These are phyloP conservation scores for Yamadazyma takamatsuzukensis DNA, from an alignment of 805 yeast species.

Conservation along the genomic window DNA sequence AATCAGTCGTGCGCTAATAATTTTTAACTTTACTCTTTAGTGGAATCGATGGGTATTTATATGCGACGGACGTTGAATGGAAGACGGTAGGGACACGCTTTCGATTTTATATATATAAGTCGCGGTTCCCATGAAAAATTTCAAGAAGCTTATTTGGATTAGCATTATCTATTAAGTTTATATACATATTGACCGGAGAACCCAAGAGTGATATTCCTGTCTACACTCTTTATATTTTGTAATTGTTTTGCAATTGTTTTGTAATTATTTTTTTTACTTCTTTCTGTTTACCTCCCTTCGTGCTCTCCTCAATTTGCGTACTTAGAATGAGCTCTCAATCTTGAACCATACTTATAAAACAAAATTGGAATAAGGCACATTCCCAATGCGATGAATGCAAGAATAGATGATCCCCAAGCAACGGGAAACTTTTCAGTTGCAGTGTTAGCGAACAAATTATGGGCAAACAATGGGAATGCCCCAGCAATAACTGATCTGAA, in stretches of 20 bases:
- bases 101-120: slow-evolving; percentile 3
- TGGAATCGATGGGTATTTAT: slow-evolving; percentile 1
- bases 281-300: too few species aligned
- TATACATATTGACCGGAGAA: too few species aligned
- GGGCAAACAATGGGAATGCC: slow-evolving; percentile 63
- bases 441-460: slow-evolving; percentile 52
- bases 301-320: too few species aligned
- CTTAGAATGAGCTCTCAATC: slow-evolving; percentile 16
- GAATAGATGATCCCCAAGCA: slow-evolving; percentile 53
- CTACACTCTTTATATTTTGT: too few species aligned
- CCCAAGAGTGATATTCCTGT: too few species aligned
- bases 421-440: slow-evolving; percentile 50
- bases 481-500: slow-evolving; percentile 50
- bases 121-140: slow-evolving; percentile 2
- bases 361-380: slow-evolving; percentile 57
- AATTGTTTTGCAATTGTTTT: too few species aligned
- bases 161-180: too few species aligned
- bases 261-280: too few species aligned
- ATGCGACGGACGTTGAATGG: too few species aligned
- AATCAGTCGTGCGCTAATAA: too few species aligned
- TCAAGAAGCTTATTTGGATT: too few species aligned
- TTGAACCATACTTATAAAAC: slow-evolving; percentile 48
- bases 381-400: slow-evolving; percentile 48
- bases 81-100: slow-evolving; percentile 4
- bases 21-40: background rate